Evolutionary conservation across 495 filamentous ascomycete genomes (phyloP).

Genomic region (Neurospora sp.): DNA sequence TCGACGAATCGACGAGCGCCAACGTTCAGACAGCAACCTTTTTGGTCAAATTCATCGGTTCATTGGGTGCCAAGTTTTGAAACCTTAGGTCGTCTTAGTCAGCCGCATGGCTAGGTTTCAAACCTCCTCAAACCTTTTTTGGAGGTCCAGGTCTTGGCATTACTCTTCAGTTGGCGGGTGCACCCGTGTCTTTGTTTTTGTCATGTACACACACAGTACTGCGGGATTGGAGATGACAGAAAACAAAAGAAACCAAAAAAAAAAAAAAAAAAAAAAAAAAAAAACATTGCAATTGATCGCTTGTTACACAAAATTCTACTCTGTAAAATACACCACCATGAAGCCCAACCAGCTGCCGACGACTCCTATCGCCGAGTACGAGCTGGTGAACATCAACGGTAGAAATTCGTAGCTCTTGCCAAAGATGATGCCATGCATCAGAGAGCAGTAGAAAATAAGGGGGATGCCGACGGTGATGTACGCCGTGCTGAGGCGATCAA

Average conservation of each 20-base stretch:
- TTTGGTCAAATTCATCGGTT: background rate
- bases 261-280: background rate
- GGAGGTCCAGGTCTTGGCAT: background rate
- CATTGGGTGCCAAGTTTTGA: background rate
- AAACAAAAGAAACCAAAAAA: background rate
- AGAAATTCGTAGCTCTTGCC: conserved; percentile 80
- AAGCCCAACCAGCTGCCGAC: conserved; percentile 96
- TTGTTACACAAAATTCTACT: conserved; percentile 24
- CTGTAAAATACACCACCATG: conserved; percentile 82
- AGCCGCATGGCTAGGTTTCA: background rate
- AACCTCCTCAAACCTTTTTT: background rate
- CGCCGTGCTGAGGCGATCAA: conserved; percentile 80
- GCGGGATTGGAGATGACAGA: background rate
- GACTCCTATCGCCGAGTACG: conserved; percentile 90
- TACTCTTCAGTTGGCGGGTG: background rate
- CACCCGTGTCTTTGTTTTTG: background rate
- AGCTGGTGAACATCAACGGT: conserved; percentile 93
- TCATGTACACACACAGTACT: background rate
- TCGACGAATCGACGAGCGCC: background rate
- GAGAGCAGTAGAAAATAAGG: conserved; percentile 76
- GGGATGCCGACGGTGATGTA: conserved; percentile 86
- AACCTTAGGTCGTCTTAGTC: background rate
- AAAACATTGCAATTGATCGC: conserved; percentile 5
- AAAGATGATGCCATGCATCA: conserved; percentile 74
- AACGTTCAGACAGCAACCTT: background rate